phyloP scores from a whole-genome alignment of 2,329 filamentous ascomycete species.

The Pseudopyricularia javanii region DNA sequence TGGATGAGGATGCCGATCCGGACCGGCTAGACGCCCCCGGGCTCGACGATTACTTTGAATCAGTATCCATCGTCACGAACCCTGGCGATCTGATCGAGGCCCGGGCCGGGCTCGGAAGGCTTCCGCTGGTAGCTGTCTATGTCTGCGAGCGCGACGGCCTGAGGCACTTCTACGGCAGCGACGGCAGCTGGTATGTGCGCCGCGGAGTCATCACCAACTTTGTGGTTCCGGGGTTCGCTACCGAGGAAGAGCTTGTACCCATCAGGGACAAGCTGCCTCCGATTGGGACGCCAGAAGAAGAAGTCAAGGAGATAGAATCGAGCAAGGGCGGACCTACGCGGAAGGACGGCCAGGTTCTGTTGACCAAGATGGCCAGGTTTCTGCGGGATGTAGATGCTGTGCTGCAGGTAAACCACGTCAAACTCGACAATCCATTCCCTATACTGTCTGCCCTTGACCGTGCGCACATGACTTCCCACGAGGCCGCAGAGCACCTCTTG shows the following conservation, averaged over 20 bases:
- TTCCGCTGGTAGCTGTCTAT: constrained; percentile 38
- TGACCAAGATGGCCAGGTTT: constrained; percentile 36
- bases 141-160: constrained; percentile 36
- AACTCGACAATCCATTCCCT: constrained; percentile 32
- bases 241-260: constrained; percentile 25
- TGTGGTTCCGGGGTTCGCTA: constrained; percentile 33
- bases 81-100: constrained; percentile 41
- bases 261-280: constrained; percentile 24
- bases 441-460: constrained; percentile 17
- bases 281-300: constrained; percentile 7
- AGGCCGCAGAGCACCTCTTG: background rate
- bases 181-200: constrained; percentile 38
- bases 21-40: background rate
- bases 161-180: constrained; percentile 41
- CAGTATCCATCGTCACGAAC: constrained; percentile 8
- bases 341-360: constrained; percentile 25
- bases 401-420: constrained; percentile 33
- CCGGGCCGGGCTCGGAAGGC: constrained; percentile 14
- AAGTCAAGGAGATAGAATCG: constrained; percentile 23
- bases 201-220: constrained; percentile 32
- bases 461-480: background rate
- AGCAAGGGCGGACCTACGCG: constrained; percentile 23
- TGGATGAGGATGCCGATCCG: constrained; percentile 7
- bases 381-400: constrained; percentile 25
- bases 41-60: background rate